phyloP scores from a whole-genome alignment of 2,329 filamentous ascomycete genomes.

The Cladosporium sp. region DNA sequence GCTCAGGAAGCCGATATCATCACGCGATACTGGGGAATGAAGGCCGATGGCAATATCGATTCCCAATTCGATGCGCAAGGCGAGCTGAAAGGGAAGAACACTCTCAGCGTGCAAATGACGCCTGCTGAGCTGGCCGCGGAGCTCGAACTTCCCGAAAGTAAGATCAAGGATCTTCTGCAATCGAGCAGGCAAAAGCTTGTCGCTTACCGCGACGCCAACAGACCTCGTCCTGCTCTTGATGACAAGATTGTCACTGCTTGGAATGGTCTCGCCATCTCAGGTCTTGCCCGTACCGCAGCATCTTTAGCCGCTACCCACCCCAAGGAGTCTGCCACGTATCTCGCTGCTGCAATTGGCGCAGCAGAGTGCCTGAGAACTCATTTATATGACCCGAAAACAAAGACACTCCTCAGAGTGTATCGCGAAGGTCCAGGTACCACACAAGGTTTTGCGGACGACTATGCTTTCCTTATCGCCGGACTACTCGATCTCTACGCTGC shows the following conservation, averaged over 20 bases:
- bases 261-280: constrained; percentile 84
- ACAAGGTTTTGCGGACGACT: constrained; percentile 85
- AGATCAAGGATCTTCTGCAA: constrained; percentile 64
- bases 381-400: constrained; percentile 63
- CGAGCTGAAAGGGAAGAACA: constrained; percentile 92
- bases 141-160: constrained; percentile 66
- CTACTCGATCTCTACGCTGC: constrained; percentile 80
- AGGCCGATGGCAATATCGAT: constrained; percentile 78
- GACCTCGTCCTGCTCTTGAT: constrained; percentile 73
- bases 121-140: constrained; percentile 67
- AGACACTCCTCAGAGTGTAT: constrained; percentile 70
- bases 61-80: constrained; percentile 82
- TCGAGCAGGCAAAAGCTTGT: constrained; percentile 65
- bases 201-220: constrained; percentile 67
- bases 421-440: constrained; percentile 62
- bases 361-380: constrained; percentile 68
- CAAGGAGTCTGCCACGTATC: constrained; percentile 46
- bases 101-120: constrained; percentile 67
- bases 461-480: constrained; percentile 81
- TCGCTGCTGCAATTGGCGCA: constrained; percentile 62
- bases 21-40: constrained; percentile 79
- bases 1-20: constrained; percentile 67
- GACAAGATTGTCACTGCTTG: constrained; percentile 83
- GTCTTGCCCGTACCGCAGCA: constrained; percentile 70
- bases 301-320: constrained; percentile 60